Base-by-base conservation (phyloP, 1,284 basidiomycete genomes). In the Ustilago cynodontis region DNA sequence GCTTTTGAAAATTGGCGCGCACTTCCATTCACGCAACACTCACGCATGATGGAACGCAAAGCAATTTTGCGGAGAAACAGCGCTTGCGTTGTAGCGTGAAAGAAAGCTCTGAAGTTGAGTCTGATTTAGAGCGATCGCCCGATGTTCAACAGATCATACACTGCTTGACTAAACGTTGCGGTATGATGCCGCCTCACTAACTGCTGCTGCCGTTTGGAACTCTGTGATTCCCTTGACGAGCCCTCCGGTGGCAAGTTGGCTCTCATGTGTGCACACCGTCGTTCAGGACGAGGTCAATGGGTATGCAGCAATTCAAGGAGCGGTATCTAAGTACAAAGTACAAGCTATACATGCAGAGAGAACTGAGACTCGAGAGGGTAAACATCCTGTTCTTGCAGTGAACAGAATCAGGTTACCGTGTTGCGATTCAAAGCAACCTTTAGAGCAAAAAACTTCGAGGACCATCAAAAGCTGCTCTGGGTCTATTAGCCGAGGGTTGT, bases 81-180 rank as follows among this genome's bases (percentile, higher is more conserved):
- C 47, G 47, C 47, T 49, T 26, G 47, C 24, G 47, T 49, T 49
- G 45, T 47, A 59, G 56, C 56, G 56, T 50, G 56, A 59, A 59
- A 58, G 45, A 35, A n/a, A n/a, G n/a, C 6, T 22, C 43, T 22
- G 24, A 18, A 47, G 43, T 49, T 49, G 47, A 14, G 20, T n/a
- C 20, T 28, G 47, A 10, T 49, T 3, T 43, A 26, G 43, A n/a
- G n/a, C n/a, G 41, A 59, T 59, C 33, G 56, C 56, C 33, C 56
- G 56, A 50, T 59, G 31, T 20, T 28, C 14, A n/a, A 49, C 22
- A 49, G 47, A 49, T 26, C 47, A 8, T 9, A 26, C 9, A 26
- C 22, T 26, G 3, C 9, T 11, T 3, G 20, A 43, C 41, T 20
- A n/a, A 11, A 43, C n/a, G 2, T 43, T 20, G 2, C 41, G 7